A percentile compares a stretch with the other conserved stretches of the same genome.
Conservation (phyloP, 2,329 filamentous ascomycete species). For the Xylariales sp. region DNA sequence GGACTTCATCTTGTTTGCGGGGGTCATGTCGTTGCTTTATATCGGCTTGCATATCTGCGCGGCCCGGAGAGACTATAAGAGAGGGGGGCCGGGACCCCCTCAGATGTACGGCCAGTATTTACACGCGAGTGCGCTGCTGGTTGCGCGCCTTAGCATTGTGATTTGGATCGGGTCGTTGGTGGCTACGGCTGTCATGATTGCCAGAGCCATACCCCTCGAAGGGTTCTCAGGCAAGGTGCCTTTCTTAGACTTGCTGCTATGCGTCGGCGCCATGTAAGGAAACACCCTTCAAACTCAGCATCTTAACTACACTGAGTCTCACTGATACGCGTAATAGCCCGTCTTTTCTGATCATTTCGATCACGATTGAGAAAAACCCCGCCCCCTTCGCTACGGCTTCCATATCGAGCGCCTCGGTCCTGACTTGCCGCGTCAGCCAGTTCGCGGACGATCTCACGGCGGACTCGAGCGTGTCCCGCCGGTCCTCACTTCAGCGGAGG, state of each 20-base stretch:
- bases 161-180: constrained; percentile 49
- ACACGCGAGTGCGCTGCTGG: constrained; percentile 48
- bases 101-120: constrained; percentile 48
- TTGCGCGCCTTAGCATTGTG: constrained; percentile 47
- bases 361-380: constrained; percentile 48
- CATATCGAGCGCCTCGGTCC: constrained; percentile 43
- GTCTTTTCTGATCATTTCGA: constrained; percentile 47
- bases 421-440: constrained; percentile 43
- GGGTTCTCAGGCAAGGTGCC: constrained; percentile 46
- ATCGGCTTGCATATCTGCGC: constrained; percentile 48
- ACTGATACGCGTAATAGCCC: constrained; percentile 40
- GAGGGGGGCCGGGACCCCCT: constrained; percentile 41
- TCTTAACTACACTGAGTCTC: not conserved
- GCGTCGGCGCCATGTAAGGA: constrained; percentile 50
- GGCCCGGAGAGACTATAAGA: constrained; percentile 43
- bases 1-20: constrained; percentile 49
- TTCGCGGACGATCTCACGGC: constrained; percentile 43
- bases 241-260: constrained; percentile 49
- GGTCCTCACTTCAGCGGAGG: constrained; percentile 43
- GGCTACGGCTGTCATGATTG: constrained; percentile 47
- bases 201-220: constrained; percentile 33
- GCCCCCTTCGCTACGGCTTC: constrained; percentile 48
- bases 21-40: constrained; percentile 45
- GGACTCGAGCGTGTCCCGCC: constrained; percentile 45
- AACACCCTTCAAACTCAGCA: not conserved